Conservation (phyloP, 306 rosid genomes). For the Fragaria ananassa region DNA sequence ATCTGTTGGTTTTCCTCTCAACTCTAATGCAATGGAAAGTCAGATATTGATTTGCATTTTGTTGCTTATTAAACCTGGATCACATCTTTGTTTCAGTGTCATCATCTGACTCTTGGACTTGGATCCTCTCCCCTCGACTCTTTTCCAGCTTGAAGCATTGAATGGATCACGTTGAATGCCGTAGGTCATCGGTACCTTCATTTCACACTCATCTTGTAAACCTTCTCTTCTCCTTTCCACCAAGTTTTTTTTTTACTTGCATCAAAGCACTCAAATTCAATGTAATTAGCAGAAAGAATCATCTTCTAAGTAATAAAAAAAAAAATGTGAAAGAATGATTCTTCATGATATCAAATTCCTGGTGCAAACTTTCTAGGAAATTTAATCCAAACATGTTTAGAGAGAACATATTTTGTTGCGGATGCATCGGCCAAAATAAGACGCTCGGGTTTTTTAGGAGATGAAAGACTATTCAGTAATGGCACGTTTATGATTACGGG, state of each 20-base stretch:
- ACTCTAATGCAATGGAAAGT: background rate
- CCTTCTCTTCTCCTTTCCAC: background rate
- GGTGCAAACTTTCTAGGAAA: no score
- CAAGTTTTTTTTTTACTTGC: no score
- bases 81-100: background rate
- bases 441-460: no score
- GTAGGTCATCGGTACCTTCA: background rate
- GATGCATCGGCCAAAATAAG: no score
- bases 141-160: background rate
- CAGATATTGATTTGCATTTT: background rate
- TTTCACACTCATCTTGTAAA: constrained; percentile 1
- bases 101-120: background rate
- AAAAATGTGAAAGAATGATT: background rate
- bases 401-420: no score
- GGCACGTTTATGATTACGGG: no score
- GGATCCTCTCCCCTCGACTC: no score
- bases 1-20: background rate
- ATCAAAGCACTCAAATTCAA: background rate
- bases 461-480: no score
- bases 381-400: no score
- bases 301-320: background rate
- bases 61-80: background rate
- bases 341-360: no score
- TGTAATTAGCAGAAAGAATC: background rate
- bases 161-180: background rate